These are phyloP conservation scores for Moricandia moricandioides DNA, from an alignment of 345 rosid genomes.

Conservation along the genomic window DNA sequence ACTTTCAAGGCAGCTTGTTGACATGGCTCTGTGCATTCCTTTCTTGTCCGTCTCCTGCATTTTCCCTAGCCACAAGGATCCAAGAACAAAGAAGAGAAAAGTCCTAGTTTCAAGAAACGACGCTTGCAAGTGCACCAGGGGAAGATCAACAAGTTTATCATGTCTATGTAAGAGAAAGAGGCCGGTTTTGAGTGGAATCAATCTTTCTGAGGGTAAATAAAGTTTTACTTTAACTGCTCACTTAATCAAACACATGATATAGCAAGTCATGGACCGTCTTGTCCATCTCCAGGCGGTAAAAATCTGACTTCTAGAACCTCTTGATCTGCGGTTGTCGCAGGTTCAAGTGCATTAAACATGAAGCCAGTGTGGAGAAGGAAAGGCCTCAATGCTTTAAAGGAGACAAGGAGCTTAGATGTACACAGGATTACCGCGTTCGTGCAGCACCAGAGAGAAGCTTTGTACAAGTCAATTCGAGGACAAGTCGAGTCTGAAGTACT, in stretches of 20 bases:
- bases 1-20: constrained; percentile 94
- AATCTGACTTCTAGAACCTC: constrained; percentile 52
- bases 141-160: constrained; percentile 64
- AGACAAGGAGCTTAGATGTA: constrained; percentile 55
- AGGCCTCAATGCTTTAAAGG: constrained; percentile 77
- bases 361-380: constrained; percentile 79
- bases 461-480: constrained; percentile 64
- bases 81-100: constrained; percentile 69
- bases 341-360: constrained; percentile 65
- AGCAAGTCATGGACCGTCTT: neutral
- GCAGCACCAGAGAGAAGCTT: constrained; percentile 91
- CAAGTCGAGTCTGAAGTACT: constrained; percentile 51
- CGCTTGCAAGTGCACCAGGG: constrained; percentile 79
- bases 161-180: constrained; percentile 81
- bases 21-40: constrained; percentile 97
- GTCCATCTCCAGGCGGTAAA: constrained; percentile 42
- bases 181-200: constrained; percentile 78
- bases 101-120: constrained; percentile 54
- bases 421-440: constrained; percentile 65
- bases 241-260: neutral
- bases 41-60: constrained; percentile 98
- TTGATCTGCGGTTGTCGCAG: constrained; percentile 59
- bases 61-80: constrained; percentile 70
- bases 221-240: neutral
- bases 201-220: constrained; percentile 71